These are phyloP conservation scores for Avena atlantica DNA, from an alignment of 176 grass and related monocot genomes.

Conservation along the genomic window DNA sequence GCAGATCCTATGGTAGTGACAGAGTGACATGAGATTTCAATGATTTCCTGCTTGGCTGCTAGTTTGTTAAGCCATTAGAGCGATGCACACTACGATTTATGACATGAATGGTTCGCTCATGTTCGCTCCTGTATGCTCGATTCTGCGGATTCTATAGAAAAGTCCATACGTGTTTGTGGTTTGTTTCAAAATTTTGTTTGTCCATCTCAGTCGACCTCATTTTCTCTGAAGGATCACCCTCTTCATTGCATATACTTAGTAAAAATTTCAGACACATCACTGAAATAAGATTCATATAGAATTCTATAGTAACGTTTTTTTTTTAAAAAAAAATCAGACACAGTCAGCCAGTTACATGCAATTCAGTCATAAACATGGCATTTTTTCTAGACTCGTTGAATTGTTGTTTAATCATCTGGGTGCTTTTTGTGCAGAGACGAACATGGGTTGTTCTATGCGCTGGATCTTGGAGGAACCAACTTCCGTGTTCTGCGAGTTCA, in stretches of 20 bases:
- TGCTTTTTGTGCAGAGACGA: slow-evolving; percentile 50
- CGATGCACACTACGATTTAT: not conserved
- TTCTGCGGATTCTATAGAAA: not conserved
- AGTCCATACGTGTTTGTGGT: not conserved
- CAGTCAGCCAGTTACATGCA: too few species aligned
- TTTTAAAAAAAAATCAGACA: too few species aligned
- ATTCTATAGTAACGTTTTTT: too few species aligned
- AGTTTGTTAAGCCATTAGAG: not conserved
- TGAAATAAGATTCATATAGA: too few species aligned
- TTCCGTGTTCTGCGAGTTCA: slow-evolving; percentile 86
- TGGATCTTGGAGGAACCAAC: slow-evolving; percentile 91
- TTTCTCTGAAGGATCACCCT: not conserved
- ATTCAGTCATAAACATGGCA: not conserved
- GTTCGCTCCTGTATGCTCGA: not conserved
- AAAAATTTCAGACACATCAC: too few species aligned
- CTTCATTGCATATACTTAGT: not conserved
- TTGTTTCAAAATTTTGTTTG: slow-evolving; percentile 3
- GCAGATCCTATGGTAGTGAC: not conserved
- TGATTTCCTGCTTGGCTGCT: not conserved
- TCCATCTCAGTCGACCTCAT: not conserved
- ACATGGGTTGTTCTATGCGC: slow-evolving; percentile 75
- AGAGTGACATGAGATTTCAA: not conserved
- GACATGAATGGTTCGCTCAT: not conserved
- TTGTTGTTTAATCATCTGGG: slow-evolving; percentile 9
- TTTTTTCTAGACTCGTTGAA: not conserved